phyloP scores from a whole-genome alignment of 2,329 filamentous ascomycete species.

The Dendryphion nanum region DNA sequence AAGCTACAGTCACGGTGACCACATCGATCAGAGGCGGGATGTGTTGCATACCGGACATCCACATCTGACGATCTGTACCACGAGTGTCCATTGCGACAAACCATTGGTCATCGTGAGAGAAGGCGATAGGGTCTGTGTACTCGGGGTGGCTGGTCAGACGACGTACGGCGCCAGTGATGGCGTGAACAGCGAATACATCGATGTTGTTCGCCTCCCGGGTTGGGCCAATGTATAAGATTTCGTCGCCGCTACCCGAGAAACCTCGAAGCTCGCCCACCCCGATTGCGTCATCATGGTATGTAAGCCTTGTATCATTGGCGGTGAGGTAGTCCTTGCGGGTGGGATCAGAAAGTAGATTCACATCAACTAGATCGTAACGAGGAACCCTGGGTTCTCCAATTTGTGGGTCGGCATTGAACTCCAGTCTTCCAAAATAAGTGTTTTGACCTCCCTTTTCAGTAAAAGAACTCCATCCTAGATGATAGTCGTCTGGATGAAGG shows the following conservation, averaged over 20 bases:
- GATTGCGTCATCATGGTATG: constrained; percentile 26
- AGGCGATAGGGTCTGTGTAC: constrained; percentile 45
- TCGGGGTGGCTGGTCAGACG: constrained; percentile 47
- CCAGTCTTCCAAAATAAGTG: neutral
- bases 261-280: constrained; percentile 47
- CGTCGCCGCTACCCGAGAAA: constrained; percentile 43
- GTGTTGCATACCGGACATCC: constrained; percentile 40
- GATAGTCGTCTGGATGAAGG: neutral
- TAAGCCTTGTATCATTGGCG: constrained; percentile 10
- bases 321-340: neutral
- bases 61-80: constrained; percentile 44
- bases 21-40: constrained; percentile 45
- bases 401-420: neutral
- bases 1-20: constrained; percentile 11
- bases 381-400: constrained; percentile 1
- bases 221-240: constrained; percentile 44
- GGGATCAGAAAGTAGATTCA: neutral
- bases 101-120: constrained; percentile 47
- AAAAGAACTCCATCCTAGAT: constrained; percentile 1
- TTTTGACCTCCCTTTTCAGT: neutral
- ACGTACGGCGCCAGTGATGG: constrained; percentile 42
- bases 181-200: constrained; percentile 44
- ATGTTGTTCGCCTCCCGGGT: constrained; percentile 46
- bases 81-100: constrained; percentile 47
- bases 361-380: constrained; percentile 1